These are phyloP conservation scores for Citrullus amarus DNA, from an alignment of 306 rosid species.

Conservation along the genomic window DNA sequence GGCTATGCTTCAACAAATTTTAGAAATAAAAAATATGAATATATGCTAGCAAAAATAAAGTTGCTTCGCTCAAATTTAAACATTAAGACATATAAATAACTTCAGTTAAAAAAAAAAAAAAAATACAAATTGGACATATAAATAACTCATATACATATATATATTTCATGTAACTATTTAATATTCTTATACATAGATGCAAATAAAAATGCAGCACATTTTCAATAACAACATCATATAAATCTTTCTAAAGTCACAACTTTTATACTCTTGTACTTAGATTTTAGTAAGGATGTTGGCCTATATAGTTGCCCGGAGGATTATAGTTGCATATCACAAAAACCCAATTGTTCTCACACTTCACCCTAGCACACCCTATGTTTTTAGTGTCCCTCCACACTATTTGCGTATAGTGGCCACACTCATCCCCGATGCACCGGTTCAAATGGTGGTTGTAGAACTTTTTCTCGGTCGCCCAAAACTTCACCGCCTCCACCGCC, in stretches of 20 bases:
- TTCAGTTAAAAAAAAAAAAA: no score
- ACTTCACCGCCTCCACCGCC: conserved; percentile 3
- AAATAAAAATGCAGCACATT: background rate
- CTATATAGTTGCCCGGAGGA: conserved; percentile 11
- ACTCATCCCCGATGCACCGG: conserved; percentile 12
- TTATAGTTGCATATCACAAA: conserved; percentile 20
- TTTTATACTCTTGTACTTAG: background rate
- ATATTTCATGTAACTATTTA: background rate
- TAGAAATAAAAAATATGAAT: no score
- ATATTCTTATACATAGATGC: background rate
- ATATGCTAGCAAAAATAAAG: no score
- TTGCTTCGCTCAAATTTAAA: no score
- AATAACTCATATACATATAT: background rate
- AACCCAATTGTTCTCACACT: conserved; percentile 20
- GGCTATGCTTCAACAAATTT: no score
- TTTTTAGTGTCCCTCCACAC: conserved; percentile 12
- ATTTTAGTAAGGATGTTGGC: conserved; percentile 9
- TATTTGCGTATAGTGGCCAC: conserved; percentile 29
- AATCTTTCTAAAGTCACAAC: background rate
- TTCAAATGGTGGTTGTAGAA: conserved; percentile 8
- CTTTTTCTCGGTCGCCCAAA: conserved; percentile 23
- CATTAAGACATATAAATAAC: no score
- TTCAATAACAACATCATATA: background rate
- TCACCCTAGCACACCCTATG: conserved; percentile 25
- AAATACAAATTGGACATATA: background rate